Base-by-base conservation (phyloP, 768 basidiomycete species). In the Crucibulum laeve region DNA sequence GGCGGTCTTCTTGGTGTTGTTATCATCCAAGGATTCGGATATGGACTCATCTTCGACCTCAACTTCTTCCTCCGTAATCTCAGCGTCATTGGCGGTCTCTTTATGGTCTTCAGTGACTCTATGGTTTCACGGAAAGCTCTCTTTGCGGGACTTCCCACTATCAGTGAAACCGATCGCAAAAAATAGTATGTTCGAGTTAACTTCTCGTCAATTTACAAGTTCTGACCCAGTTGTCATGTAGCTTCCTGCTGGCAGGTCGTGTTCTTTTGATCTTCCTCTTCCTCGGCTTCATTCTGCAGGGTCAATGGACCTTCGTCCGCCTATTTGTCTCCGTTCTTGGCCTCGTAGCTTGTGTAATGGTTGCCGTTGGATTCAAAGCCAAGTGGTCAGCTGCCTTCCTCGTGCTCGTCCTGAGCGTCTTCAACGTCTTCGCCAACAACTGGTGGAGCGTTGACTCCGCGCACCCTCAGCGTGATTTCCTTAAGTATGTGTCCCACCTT, bases 11-110 rank as follows among this genome's bases (percentile, higher is more conserved):
- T 98, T 42, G 74, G 71, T 39, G 96, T 98, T 39, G 94, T 99
- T 44, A 67, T 98, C 54, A 81, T 93, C 35, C 96, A 99, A 68
- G 95, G 95, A 35, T 88, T 99, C 54, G 96, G 96, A 53, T 99
- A 99, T 58, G 96, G 96, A 25, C 88, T 99, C 62, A 95, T 99
- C 58, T 99, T 99, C 66, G 96, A 98, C 76, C 77, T 98, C 63
- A 98, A 90, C 70, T 99, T 99, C 79, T 99, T 99, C 91, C 86
- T 98, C 35, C 93, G 96, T 63, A 99, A 98, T 68, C 77, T 99
- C 44, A 89, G 86, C 49, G 96, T 99, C 60, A 92, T 98, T 49
- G 96, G 96, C 43, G 96, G 96, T 42, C 82, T 99, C 36, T 84
- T 99, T 68, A 99, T 99, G 96, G 94, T 98, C 19, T 93, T 99